Conservation (phyloP, 768 basidiomycete genomes). For the Mycena indigotica region DNA sequence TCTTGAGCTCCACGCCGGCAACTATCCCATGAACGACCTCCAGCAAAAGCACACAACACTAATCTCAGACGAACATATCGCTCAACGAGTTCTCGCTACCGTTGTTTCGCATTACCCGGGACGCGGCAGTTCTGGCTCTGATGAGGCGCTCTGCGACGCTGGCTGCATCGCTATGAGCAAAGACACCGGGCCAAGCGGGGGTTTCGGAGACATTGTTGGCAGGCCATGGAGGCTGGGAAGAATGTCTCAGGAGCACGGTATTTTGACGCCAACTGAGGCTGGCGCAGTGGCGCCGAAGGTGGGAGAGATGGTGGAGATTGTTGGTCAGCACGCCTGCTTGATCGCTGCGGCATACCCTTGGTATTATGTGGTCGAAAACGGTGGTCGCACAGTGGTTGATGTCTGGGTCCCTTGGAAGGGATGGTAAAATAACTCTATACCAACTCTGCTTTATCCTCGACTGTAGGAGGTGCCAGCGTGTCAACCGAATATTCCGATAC, state of each 20-base stretch:
- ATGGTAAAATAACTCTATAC: conserved; percentile 69
- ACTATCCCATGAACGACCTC: conserved; percentile 82
- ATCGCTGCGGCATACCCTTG: conserved; percentile 79
- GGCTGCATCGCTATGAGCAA: conserved; percentile 88
- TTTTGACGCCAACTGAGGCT: conserved; percentile 46
- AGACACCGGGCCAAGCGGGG: conserved; percentile 73
- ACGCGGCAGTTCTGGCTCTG: conserved; percentile 57
- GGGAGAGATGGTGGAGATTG: conserved; percentile 68
- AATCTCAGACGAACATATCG: conserved; percentile 55
- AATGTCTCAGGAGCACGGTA: conserved; percentile 81
- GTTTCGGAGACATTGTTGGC: conserved; percentile 72
- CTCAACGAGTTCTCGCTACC: conserved; percentile 69
- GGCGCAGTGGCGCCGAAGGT: conserved; percentile 43
- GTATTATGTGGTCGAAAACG: conserved; percentile 79
- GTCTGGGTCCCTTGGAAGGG: conserved; percentile 93
- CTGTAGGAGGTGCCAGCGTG: too few relatives aligned
- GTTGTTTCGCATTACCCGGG: conserved; percentile 82
- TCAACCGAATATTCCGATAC: too few relatives aligned
- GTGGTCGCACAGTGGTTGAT: conserved; percentile 63
- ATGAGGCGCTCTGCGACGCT: conserved; percentile 81
- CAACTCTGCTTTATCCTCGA: too few relatives aligned
- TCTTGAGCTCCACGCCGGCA: conserved; percentile 80
- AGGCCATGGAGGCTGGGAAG: conserved; percentile 64
- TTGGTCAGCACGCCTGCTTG: conserved; percentile 87
- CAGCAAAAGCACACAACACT: conserved; percentile 80